A percentile compares a stretch with the other conserved stretches of the same genome.
Evolutionary conservation across 805 yeast species (phyloP).

Genomic region (Kodamaea kakaduensis): DNA sequence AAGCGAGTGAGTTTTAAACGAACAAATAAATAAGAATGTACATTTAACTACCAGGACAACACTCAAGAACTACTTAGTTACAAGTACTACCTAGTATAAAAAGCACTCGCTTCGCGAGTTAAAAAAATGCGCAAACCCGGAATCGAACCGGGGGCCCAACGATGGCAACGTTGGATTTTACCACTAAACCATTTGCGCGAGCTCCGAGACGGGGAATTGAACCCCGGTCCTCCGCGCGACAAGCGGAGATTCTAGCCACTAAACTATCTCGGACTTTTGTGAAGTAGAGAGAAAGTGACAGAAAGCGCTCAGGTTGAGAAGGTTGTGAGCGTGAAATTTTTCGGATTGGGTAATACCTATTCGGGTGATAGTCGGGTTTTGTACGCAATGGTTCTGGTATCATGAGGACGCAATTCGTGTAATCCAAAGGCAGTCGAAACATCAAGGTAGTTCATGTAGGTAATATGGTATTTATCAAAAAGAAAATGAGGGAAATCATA

Average conservation of each 20-base stretch:
- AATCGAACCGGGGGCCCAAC: conserved; percentile 6
- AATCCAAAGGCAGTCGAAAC: too few relatives aligned
- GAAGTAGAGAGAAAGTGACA: not conserved
- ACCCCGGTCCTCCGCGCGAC: conserved; percentile 7
- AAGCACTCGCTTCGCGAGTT: not conserved
- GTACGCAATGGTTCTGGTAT: too few relatives aligned
- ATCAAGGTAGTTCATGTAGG: too few relatives aligned
- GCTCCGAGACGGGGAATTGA: conserved; percentile 7
- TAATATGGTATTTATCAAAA: too few relatives aligned
- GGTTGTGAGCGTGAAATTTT: too few relatives aligned
- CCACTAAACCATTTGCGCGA: conserved; percentile 5
- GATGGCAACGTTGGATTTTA: conserved; percentile 6
- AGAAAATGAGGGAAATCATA: too few relatives aligned
- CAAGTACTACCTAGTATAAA: not conserved
- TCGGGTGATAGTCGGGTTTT: too few relatives aligned
- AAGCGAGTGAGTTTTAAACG: not conserved
- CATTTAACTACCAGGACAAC: not conserved
- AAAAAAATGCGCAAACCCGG: conserved; percentile 5
- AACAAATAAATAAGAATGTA: not conserved
- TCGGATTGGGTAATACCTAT: too few relatives aligned
- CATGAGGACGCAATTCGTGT: too few relatives aligned
- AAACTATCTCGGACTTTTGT: conserved; percentile 2
- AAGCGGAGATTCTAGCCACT: conserved; percentile 7
- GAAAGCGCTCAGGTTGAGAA: too few relatives aligned
- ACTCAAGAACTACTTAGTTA: not conserved